Conservation (phyloP, 75 land plant genomes). For the Selaginella moellendorffii region DNA sequence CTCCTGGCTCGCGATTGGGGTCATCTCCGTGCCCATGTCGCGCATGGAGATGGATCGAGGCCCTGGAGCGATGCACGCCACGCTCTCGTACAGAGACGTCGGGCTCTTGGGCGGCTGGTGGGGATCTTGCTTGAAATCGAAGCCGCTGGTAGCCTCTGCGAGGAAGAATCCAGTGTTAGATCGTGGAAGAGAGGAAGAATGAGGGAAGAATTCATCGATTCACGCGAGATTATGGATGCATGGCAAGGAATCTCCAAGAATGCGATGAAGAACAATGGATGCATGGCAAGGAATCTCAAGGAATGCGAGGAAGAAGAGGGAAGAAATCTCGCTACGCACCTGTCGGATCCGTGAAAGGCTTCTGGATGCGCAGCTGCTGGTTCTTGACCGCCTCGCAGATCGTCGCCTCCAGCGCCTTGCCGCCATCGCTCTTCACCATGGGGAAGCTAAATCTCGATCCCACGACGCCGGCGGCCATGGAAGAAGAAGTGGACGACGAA, state of each 20-base stretch:
- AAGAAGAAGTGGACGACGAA: no score
- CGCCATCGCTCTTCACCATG: no score
- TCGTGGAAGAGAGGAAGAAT: neutral
- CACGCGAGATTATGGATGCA: no score
- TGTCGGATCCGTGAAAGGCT: neutral
- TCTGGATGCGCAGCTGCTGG: neutral
- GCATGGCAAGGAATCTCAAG: no score
- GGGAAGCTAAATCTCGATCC: neutral
- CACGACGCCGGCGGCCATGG: neutral
- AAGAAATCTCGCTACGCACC: no score
- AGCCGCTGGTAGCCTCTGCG: neutral
- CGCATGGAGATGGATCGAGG: neutral
- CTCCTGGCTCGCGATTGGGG: conserved; percentile 6
- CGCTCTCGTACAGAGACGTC: neutral
- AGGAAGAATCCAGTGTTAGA: neutral
- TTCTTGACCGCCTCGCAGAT: neutral
- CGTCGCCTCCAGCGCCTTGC: neutral
- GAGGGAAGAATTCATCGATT: no score
- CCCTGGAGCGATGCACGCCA: neutral
- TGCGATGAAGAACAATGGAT: no score
- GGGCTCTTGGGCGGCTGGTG: neutral
- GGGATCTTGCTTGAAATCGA: neutral
- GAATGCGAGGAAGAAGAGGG: no score
- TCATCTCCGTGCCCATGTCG: conserved; percentile 8
- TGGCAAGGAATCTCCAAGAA: no score